Conservation (phyloP, 352 stramenopile species). For the Phytophthora syringae region DNA sequence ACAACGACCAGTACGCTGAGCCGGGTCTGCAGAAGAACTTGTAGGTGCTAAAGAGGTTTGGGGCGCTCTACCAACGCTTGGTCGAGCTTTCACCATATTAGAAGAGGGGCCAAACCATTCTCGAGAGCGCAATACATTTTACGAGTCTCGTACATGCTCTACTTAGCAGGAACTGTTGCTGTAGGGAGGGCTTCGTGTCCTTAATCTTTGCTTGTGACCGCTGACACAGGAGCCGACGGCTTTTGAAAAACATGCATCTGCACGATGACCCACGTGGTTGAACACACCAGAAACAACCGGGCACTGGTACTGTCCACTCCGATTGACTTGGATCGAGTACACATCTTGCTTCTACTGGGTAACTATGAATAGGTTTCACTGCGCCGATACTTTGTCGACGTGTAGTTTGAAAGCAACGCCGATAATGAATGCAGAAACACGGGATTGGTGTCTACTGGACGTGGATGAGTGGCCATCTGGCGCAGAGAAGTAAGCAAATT, state of each 20-base stretch:
- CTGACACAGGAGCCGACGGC: neutral
- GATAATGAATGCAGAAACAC: neutral
- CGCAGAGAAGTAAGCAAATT: neutral
- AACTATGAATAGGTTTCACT: neutral
- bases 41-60: neutral
- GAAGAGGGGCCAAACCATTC: neutral
- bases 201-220: neutral
- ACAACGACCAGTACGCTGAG: neutral
- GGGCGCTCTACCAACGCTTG: neutral
- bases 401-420: neutral
- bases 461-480: neutral
- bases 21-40: neutral
- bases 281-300: neutral
- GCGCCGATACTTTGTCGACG: neutral
- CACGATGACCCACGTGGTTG: neutral
- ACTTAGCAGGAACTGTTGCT: neutral
- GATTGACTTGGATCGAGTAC: neutral
- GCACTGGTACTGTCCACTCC: neutral
- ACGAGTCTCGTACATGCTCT: neutral
- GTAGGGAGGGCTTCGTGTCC: neutral
- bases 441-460: neutral
- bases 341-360: neutral
- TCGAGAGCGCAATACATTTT: neutral
- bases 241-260: neutral
- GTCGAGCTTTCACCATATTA: neutral